A percentile compares a stretch with the other conserved stretches of the same genome.
Conservation (phyloP, 257 asterid species). For the Eucommia ulmoides region DNA sequence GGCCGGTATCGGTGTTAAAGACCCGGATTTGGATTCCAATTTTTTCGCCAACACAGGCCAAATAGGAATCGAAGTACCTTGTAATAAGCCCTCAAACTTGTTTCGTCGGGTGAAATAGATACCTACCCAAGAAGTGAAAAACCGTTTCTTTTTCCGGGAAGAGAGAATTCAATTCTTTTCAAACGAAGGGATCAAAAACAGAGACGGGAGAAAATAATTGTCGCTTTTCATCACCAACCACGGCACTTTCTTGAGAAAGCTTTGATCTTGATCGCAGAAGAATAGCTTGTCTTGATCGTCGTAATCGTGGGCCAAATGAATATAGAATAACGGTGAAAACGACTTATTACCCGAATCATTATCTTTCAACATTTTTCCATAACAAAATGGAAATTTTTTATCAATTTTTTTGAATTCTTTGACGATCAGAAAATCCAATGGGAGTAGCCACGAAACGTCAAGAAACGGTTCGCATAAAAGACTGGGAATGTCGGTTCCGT, state of each 20-base stretch:
- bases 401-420: conserved; percentile 24
- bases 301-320: conserved; percentile 58
- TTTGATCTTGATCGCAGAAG: conserved; percentile 58
- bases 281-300: conserved; percentile 46
- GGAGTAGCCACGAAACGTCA: conserved; percentile 63
- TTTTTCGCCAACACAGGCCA: background rate
- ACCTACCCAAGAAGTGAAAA: background rate
- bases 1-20: background rate
- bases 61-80: background rate
- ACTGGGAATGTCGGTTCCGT: conserved; percentile 41
- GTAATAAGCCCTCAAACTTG: background rate
- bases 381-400: conserved; percentile 34
- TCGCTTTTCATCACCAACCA: conserved; percentile 55
- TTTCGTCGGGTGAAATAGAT: background rate
- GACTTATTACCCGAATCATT: conserved; percentile 15
- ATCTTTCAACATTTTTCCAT: conserved; percentile 41
- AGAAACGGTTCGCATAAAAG: conserved; percentile 91
- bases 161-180: background rate
- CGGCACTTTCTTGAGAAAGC: conserved; percentile 25
- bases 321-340: conserved; percentile 41
- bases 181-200: conserved; percentile 17
- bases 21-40: background rate
- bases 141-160: background rate
- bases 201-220: conserved; percentile 59
- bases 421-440: conserved; percentile 47